These are phyloP conservation scores for Rhizoctonia solani DNA, from an alignment of 1,284 basidiomycete species.

Conservation along the genomic window DNA sequence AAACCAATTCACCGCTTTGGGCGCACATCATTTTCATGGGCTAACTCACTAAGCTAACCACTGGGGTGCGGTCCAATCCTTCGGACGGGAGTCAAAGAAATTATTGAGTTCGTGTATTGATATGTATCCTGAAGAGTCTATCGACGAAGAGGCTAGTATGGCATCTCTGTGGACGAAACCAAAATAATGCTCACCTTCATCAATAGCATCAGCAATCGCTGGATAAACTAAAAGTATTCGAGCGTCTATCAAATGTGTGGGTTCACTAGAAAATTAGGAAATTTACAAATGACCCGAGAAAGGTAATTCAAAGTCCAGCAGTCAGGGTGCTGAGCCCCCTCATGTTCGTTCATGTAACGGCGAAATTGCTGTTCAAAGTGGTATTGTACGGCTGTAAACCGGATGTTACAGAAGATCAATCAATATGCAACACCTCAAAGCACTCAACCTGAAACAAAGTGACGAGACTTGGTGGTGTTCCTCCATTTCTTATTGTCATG, in stretches of 20 bases:
- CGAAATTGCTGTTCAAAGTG: constrained; percentile 10
- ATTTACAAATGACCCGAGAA: constrained; percentile 26
- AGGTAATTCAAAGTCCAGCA: constrained; percentile 18
- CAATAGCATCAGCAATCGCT: constrained; percentile 22
- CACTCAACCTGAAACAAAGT: constrained; percentile 20
- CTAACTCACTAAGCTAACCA: constrained; percentile 24
- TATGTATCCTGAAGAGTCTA: constrained; percentile 26
- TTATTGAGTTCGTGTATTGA: constrained; percentile 22
- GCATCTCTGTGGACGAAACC: not conserved
- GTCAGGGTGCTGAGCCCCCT: constrained; percentile 13
- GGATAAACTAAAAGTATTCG: constrained; percentile 10
- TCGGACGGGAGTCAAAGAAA: constrained; percentile 19
- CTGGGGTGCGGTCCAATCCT: constrained; percentile 11
- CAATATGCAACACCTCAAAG: not conserved
- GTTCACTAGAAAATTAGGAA: not conserved
- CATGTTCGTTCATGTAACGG: constrained; percentile 5
- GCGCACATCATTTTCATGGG: not conserved
- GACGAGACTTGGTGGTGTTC: constrained; percentile 23
- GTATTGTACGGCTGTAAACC: constrained; percentile 16
- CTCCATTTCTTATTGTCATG: not conserved
- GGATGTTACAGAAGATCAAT: not conserved
- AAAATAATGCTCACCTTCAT: constrained; percentile 1
- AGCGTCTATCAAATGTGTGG: not conserved
- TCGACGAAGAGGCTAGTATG: not conserved
- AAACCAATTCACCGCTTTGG: not conserved